Evolutionary conservation across 352 stramenopile genomes (phyloP).

Genomic region (Phytopythium boreale): DNA sequence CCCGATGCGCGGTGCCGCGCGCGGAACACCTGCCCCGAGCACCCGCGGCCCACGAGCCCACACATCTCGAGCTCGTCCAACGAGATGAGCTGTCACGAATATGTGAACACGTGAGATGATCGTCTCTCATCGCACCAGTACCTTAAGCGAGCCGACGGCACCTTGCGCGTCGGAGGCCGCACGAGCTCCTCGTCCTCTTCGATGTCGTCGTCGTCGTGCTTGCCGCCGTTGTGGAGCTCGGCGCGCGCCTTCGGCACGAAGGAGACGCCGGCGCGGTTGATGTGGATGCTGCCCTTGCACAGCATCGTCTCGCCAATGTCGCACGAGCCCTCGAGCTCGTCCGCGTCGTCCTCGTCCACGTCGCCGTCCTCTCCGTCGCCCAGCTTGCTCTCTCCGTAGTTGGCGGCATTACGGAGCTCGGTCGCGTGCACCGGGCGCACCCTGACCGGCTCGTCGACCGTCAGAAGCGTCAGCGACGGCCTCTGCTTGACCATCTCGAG

Average conservation of each 20-base stretch:
- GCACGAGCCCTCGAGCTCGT: slow-evolving; percentile 62
- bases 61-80: slow-evolving; percentile 53
- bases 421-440: background rate
- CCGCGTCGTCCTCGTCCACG: slow-evolving; percentile 20
- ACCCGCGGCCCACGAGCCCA: slow-evolving; percentile 54
- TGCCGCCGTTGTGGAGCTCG: slow-evolving; percentile 6
- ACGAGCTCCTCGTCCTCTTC: slow-evolving; percentile 17
- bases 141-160: background rate
- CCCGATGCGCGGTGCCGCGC: slow-evolving; percentile 34
- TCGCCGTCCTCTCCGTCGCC: slow-evolving; percentile 9
- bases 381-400: slow-evolving; percentile 7
- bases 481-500: slow-evolving; percentile 14
- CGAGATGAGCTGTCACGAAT: slow-evolving; percentile 23
- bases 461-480: slow-evolving; percentile 14
- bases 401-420: background rate
- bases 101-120: background rate
- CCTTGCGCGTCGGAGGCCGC: slow-evolving; percentile 11
- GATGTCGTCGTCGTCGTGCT: slow-evolving; percentile 13
- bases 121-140: background rate
- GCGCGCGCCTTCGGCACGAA: slow-evolving; percentile 24
- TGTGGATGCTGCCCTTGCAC: slow-evolving; percentile 58
- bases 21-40: slow-evolving; percentile 63
- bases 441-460: slow-evolving; percentile 14
- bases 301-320: slow-evolving; percentile 75
- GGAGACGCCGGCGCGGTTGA: slow-evolving; percentile 62